Base-by-base conservation (phyloP, 2,329 filamentous ascomycete species). In the Aureobasidium mangrovei region DNA sequence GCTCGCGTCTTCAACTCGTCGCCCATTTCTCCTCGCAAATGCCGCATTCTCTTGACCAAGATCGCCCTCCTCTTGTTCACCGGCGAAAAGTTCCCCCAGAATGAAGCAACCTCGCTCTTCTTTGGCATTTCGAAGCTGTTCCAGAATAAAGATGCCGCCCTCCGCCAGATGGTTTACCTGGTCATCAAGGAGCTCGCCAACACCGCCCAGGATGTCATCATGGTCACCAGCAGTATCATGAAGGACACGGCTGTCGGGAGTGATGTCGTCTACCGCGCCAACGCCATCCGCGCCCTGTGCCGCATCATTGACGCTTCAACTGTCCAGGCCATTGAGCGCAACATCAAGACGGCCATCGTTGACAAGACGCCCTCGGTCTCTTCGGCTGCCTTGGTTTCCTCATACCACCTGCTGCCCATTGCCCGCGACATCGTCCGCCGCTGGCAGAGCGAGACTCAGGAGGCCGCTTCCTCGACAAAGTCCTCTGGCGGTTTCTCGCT, bases 191-290 rank as follows among this genome's bases (percentile, higher is more conserved):
- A 98, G 80, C 79, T 98, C 66, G 89, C 91, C 62, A 83, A 84
- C 71, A 95, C 90, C 27, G 93, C 93, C 56, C 90, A 97, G 76
- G 93, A 98, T 78, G 94, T 96, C 60, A 98, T 98, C 70, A 97
- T 98, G 93, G 93, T 96, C 59, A 98, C 93, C 18, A 95, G 89
- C 73, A 96, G 91, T 63, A 96, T 98, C 64, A 98, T 97, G 93
- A 98, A 98, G 78, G 93, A 98, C 71, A 96, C 91, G 8, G 90
- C 91, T 51, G 90, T 94, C 60, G 88, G 91, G 66, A 96, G 89
- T 66, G 93, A 97, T 68, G 86, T 91, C 52, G 83, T 96, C 55
- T 96, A 91, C 76, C 82, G 93, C 65, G 89, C 93, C 51, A 98
- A 98, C 75, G 91, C 93, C 59, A 97, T 97, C 68, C 82, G 93